phyloP scores from a whole-genome alignment of 371 early-diverging fungal genomes.

The Zychaea mexicana region DNA sequence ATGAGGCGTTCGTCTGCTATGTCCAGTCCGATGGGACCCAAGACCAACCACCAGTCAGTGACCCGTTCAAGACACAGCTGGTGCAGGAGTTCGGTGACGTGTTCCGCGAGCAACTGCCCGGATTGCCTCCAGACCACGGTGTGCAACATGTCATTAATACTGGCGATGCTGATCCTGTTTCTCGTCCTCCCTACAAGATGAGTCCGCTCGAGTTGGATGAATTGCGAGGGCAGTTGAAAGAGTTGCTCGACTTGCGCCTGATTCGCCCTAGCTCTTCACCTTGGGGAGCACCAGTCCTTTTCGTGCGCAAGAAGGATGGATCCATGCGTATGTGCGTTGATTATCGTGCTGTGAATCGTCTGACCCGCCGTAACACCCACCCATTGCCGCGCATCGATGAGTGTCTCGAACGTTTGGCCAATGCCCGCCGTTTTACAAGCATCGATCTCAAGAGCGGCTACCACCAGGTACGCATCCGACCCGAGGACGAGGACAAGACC shows the following conservation, averaged over 20 bases:
- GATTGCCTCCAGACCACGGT: constrained; percentile 5
- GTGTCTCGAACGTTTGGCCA: too few relatives aligned
- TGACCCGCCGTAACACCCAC: constrained; percentile 45
- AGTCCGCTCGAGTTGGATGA: constrained; percentile 31
- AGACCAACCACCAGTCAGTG: neutral
- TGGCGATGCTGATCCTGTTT: constrained; percentile 4
- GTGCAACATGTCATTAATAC: constrained; percentile 14
- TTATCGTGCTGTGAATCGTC: constrained; percentile 47
- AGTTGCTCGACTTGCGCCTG: constrained; percentile 14
- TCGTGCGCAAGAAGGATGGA: too few relatives aligned
- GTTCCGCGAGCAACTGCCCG: constrained; percentile 8
- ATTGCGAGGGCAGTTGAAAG: constrained; percentile 8
- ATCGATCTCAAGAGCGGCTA: constrained; percentile 30
- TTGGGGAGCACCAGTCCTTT: too few relatives aligned
- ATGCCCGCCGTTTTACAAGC: constrained; percentile 47
- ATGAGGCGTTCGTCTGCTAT: neutral
- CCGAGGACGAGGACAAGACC: constrained; percentile 19
- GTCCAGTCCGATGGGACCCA: neutral
- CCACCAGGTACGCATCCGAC: constrained; percentile 17
- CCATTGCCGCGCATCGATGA: too few relatives aligned
- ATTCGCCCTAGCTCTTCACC: too few relatives aligned
- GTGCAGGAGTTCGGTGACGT: neutral
- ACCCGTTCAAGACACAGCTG: too few relatives aligned
- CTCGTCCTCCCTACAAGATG: constrained; percentile 27
- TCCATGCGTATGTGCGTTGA: constrained; percentile 44